Conservation (phyloP, 2,329 filamentous ascomycete species). For the Bipolaris victoriae region DNA sequence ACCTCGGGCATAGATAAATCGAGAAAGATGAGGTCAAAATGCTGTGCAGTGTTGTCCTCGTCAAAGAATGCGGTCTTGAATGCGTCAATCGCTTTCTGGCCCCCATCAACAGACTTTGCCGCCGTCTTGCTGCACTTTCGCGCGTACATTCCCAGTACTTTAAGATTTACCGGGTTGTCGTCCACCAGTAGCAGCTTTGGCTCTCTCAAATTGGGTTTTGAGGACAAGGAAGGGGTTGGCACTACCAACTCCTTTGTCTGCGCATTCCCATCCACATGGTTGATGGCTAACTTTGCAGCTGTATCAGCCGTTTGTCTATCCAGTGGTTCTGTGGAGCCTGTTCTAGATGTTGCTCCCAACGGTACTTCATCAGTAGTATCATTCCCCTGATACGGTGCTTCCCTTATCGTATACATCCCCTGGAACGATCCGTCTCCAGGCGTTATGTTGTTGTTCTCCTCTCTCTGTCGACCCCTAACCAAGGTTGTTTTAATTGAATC, state of each 20-base stretch:
- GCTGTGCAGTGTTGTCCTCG: not conserved
- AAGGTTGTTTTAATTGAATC: not conserved
- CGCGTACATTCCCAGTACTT: slow-evolving; percentile 13
- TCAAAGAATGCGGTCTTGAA: not conserved
- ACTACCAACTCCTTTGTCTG: not conserved
- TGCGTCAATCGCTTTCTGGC: slow-evolving; percentile 12
- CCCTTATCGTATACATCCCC: not conserved
- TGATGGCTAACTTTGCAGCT: not conserved
- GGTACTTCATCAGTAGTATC: not conserved
- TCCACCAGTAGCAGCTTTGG: slow-evolving; percentile 14
- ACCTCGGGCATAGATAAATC: slow-evolving; percentile 14
- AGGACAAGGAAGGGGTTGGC: not conserved
- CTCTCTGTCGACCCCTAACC: not conserved
- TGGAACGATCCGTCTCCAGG: not conserved
- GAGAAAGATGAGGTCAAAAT: slow-evolving; percentile 14
- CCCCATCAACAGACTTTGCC: slow-evolving; percentile 10
- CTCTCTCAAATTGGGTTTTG: not conserved
- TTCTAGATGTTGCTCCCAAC: not conserved
- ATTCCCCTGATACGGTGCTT: not conserved
- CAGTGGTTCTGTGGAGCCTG: not conserved
- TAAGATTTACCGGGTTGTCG: slow-evolving; percentile 14
- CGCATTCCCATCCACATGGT: not conserved
- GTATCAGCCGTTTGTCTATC: not conserved
- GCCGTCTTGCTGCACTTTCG: slow-evolving; percentile 7
- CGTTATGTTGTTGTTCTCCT: not conserved